These are phyloP conservation scores for Sphagnum contortum DNA, from an alignment of 225 moss, liverwort and hornwort species.

Conservation along the genomic window DNA sequence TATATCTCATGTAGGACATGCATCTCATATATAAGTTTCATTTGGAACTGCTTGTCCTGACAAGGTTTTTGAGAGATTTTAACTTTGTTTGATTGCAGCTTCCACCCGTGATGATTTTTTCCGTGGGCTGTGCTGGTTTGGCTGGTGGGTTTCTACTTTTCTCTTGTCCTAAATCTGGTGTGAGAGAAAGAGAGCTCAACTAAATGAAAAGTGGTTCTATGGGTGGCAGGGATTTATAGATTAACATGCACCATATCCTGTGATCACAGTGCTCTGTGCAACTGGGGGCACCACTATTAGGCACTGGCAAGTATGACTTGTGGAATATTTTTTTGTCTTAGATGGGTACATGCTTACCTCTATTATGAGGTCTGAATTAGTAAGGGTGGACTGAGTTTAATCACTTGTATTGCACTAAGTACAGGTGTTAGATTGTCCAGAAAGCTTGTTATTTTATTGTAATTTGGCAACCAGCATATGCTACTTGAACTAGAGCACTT, in stretches of 20 bases:
- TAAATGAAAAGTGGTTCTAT: not conserved
- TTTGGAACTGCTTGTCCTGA: not conserved
- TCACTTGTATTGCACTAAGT: not conserved
- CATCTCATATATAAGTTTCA: no score
- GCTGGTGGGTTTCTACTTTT: slow-evolving; percentile 36
- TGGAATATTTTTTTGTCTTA: not conserved
- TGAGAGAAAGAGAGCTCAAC: not conserved
- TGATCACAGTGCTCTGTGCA: no score
- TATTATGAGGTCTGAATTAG: no score
- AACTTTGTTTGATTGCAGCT: slow-evolving; percentile 39
- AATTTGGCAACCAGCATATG: no score
- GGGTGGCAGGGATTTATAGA: not conserved
- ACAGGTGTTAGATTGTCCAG: no score
- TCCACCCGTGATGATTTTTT: slow-evolving; percentile 83
- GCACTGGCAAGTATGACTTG: not conserved
- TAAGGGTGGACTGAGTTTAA: no score
- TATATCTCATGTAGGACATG: no score
- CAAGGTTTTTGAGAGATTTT: not conserved
- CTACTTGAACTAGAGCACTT: no score
- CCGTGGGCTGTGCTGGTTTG: slow-evolving; percentile 86
- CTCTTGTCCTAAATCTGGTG: not conserved
- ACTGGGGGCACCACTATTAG: not conserved
- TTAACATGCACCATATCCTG: no score
- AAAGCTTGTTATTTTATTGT: no score
- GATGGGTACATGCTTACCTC: not conserved